Conservation (phyloP, 2,329 filamentous ascomycete species). For the Penicillium sp. region DNA sequence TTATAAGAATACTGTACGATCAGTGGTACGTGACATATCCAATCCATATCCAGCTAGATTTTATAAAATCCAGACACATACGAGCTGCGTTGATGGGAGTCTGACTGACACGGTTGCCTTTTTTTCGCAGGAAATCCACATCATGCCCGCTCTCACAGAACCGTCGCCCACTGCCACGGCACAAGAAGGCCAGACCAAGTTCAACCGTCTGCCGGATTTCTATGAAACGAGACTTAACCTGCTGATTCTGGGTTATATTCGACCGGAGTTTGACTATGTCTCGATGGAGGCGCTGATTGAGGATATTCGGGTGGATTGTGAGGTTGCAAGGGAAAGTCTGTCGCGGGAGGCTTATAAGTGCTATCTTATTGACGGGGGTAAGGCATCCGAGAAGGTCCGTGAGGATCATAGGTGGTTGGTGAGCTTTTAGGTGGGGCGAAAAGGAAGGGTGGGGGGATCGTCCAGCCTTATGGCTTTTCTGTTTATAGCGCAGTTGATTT, state of each 20-base stretch:
- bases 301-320: constrained; percentile 86
- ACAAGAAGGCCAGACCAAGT: constrained; percentile 30
- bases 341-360: constrained; percentile 57
- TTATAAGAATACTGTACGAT: constrained; percentile 85
- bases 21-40: constrained; percentile 52
- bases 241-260: constrained; percentile 78
- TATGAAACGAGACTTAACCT: constrained; percentile 78
- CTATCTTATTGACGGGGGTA: constrained; percentile 38
- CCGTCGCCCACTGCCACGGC: constrained; percentile 34
- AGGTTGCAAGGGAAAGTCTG: constrained; percentile 73
- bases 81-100: neutral
- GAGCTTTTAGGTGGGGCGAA: constrained; percentile 21
- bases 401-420: constrained; percentile 37
- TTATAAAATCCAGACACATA: too few species aligned
- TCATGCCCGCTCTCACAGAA: constrained; percentile 67
- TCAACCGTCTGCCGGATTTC: constrained; percentile 62
- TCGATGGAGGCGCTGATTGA: constrained; percentile 76
- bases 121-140: constrained; percentile 67
- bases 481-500: neutral
- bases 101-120: neutral
- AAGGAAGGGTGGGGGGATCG: neutral
- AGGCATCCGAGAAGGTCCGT: constrained; percentile 28
- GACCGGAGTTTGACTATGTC: constrained; percentile 84
- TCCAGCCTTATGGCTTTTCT: neutral
- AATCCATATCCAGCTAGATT: too few species aligned